These are phyloP conservation scores for Claviceps sp. DNA, from an alignment of 2,329 filamentous ascomycete genomes.

Conservation along the genomic window DNA sequence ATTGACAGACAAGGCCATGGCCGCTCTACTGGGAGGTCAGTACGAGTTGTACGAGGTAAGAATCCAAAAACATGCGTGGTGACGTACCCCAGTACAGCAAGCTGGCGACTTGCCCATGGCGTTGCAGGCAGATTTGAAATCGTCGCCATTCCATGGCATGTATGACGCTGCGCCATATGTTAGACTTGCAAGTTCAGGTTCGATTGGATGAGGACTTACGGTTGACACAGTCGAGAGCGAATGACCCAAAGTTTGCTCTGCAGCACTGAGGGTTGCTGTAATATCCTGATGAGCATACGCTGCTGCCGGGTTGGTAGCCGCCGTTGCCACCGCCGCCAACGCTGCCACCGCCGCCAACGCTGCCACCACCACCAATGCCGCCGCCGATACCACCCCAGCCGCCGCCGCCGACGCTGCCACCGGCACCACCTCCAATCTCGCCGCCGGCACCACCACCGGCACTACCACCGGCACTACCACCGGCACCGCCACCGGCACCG, in stretches of 20 bases:
- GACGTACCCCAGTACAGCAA: conserved; percentile 9
- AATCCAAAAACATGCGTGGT: no score
- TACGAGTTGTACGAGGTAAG: neutral
- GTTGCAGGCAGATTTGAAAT: conserved; percentile 4
- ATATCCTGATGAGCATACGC: conserved; percentile 10
- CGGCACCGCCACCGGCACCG: neutral
- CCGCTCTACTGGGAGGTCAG: neutral
- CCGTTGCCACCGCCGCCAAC: no score
- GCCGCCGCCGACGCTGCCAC: neutral
- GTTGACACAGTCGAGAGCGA: conserved; percentile 29
- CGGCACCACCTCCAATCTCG: neutral
- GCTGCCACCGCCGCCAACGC: no score
- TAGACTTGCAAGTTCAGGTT: neutral
- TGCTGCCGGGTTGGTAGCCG: neutral
- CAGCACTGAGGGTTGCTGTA: conserved; percentile 29
- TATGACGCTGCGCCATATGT: neutral
- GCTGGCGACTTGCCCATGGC: neutral
- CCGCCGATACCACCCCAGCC: no score
- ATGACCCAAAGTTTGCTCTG: conserved; percentile 31
- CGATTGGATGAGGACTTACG: conserved; percentile 3
- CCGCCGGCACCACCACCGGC: neutral
- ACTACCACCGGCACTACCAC: neutral
- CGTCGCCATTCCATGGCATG: neutral
- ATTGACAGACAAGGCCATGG: neutral
- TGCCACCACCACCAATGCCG: neutral